Evolutionary conservation across 2,329 filamentous ascomycete species (phyloP).

Genomic region (Pseudogymnoascus sp.): DNA sequence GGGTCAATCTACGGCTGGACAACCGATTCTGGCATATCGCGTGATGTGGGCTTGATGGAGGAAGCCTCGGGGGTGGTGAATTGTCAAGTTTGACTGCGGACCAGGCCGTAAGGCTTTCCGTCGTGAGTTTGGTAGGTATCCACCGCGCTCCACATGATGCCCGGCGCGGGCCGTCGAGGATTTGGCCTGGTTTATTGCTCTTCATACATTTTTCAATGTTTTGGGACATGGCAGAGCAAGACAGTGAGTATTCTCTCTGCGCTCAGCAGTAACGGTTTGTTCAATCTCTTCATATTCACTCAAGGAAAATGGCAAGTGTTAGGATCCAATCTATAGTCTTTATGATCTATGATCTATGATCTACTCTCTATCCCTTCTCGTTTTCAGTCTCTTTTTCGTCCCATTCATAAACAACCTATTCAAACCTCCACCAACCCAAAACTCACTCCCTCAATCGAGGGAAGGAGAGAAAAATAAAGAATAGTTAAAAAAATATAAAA

Average conservation of each 20-base stretch:
- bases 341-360: background rate
- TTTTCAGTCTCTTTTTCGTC: background rate
- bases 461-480: background rate
- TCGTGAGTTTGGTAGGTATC: background rate
- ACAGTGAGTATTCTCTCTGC: background rate
- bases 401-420: background rate
- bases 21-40: background rate
- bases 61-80: background rate
- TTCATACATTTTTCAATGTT: too few species aligned
- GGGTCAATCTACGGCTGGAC: background rate
- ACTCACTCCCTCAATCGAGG: background rate
- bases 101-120: background rate
- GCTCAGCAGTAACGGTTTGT: background rate
- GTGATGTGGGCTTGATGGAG: background rate
- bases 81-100: background rate
- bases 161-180: background rate
- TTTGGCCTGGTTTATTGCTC: background rate
- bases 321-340: background rate
- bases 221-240: background rate
- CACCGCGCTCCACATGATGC: background rate
- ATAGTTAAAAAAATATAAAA: background rate
- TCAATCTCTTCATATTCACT: background rate
- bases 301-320: background rate
- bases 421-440: background rate
- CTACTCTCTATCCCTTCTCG: background rate